Percentiles rank a stretch among this genome's conserved stretches.
Evolutionary conservation across 1,139 yeast species (phyloP).

Genomic region (Kluyveromyces sp.): DNA sequence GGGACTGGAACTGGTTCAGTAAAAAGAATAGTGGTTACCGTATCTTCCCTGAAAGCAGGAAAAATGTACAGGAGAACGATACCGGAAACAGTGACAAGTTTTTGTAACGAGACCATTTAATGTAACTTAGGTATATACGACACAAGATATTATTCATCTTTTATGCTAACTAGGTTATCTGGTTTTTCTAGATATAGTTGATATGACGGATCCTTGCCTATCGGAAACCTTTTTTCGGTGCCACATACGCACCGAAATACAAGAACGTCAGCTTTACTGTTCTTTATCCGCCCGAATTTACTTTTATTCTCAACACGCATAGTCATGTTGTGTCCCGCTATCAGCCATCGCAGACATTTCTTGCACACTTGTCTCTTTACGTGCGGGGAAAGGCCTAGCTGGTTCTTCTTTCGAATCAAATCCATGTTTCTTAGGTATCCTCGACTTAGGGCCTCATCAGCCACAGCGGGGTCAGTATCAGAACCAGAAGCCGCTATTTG

Average conservation of each 20-base stretch:
- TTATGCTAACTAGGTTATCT: conserved; percentile 12
- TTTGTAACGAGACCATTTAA: conserved; percentile 4
- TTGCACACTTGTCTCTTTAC: conserved; percentile 28
- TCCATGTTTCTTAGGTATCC: conserved; percentile 22
- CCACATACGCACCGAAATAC: conserved; percentile 25
- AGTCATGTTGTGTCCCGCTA: conserved; percentile 15
- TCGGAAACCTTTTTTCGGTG: conserved; percentile 18
- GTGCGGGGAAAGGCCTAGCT: conserved; percentile 22
- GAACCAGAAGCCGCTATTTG: conserved; percentile 1
- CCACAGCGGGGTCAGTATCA: not conserved
- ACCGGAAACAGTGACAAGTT: conserved; percentile 7
- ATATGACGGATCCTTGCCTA: conserved; percentile 22
- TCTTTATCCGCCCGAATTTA: conserved; percentile 6
- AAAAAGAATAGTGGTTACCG: conserved; percentile 44
- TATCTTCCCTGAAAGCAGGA: conserved; percentile 23
- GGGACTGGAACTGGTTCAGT: conserved; percentile 70
- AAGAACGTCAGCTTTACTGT: conserved; percentile 15
- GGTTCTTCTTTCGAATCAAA: conserved; percentile 25
- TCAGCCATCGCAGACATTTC: conserved; percentile 20
- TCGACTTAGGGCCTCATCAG: conserved; percentile 19
- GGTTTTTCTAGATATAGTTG: conserved; percentile 20
- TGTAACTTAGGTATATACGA: not conserved
- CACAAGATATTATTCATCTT: not conserved
- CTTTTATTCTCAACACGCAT: conserved; percentile 10
- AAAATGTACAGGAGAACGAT: conserved; percentile 4